Evolutionary conservation across 192 early-diverging fungal species (phyloP), one percentile per base, ranked within the genome.

Genomic region (Gigaspora rosea): DNA sequence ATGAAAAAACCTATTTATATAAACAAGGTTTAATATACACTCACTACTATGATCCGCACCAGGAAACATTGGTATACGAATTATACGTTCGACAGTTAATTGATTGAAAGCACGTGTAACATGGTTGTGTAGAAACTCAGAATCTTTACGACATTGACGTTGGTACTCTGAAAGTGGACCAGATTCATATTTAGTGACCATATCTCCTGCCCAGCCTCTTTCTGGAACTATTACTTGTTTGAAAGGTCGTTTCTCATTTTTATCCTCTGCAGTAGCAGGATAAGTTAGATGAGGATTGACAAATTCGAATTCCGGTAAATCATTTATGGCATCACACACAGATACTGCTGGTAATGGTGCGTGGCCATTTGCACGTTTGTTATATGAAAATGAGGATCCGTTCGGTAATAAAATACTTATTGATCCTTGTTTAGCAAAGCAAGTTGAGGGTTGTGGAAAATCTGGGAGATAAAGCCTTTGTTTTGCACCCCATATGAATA

Each of bases 221-320:
- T 36, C 52, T 16, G 59, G 56, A 1, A 66, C 81, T 32, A 16
- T 22, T 15, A 78, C 13, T 52, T 66, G 69, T 70, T 22, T 47
- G 20, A 27, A 76, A 62, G 78, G 77, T 72, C 74, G 77, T 79
- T 62, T 8, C 35, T n/a, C 27, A 76, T 78, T 76, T 71, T 75
- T 49, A 11, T 78, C 79, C 50, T 51, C 20, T 22, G 82, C 81
- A 2, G 79, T 70, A 4, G 82, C 83, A 4, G 82, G 78, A 56
- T 89, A 87, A 16, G 82, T 61, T 16, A 51, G 32, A 58, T 86
- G 79, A n/a, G 89, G 88, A 57, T 90, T 86, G 46, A 81, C 71
- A 72, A 84, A 91, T 74, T 93, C 91, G 58, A 91, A 93, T 56
- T 81, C 88, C 48, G 90, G 91, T 41, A 93, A 80, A 72, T 93